A percentile compares a stretch with the other conserved stretches of the same genome.
Conservation (phyloP, 78 protist genomes). For the Dictyostelium purpureum region DNA sequence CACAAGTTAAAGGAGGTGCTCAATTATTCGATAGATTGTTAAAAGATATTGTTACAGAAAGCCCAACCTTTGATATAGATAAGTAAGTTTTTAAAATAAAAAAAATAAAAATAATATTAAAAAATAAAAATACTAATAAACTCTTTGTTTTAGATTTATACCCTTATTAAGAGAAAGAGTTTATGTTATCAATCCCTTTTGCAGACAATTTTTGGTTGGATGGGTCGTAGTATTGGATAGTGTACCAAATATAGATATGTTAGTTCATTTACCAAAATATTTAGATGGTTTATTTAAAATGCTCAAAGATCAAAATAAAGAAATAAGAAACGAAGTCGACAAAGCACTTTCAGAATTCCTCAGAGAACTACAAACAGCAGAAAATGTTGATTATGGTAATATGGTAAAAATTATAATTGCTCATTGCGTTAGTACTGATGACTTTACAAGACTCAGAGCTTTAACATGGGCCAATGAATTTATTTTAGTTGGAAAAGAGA, state of each 20-base stretch:
- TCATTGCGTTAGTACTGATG: constrained; percentile 54
- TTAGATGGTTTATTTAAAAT: constrained; percentile 93
- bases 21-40: constrained; percentile 93
- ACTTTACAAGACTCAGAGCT: constrained; percentile 84
- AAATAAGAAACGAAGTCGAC: constrained; percentile 84
- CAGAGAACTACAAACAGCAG: constrained; percentile 80
- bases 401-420: constrained; percentile 72
- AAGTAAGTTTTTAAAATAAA: constrained; percentile 1
- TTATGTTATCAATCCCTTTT: constrained; percentile 75
- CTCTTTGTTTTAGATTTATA: constrained; percentile 30
- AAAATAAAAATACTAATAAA: neutral
- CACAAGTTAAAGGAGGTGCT: constrained; percentile 90
- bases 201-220: constrained; percentile 86
- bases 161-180: constrained; percentile 78
- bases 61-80: constrained; percentile 73
- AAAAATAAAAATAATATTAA: neutral
- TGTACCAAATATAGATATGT: constrained; percentile 90
- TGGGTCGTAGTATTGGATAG: constrained; percentile 90
- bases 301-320: constrained; percentile 88
- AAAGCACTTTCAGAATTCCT: constrained; percentile 85
- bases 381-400: constrained; percentile 77
- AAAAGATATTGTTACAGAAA: constrained; percentile 95
- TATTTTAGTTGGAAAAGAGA: constrained; percentile 64
- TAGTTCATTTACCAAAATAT: constrained; percentile 88
- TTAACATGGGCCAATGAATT: constrained; percentile 89